A percentile compares a stretch with the other conserved stretches of the same genome.
These are phyloP conservation scores for Podospora comata DNA, from an alignment of 495 filamentous ascomycete species.

Conservation along the genomic window DNA sequence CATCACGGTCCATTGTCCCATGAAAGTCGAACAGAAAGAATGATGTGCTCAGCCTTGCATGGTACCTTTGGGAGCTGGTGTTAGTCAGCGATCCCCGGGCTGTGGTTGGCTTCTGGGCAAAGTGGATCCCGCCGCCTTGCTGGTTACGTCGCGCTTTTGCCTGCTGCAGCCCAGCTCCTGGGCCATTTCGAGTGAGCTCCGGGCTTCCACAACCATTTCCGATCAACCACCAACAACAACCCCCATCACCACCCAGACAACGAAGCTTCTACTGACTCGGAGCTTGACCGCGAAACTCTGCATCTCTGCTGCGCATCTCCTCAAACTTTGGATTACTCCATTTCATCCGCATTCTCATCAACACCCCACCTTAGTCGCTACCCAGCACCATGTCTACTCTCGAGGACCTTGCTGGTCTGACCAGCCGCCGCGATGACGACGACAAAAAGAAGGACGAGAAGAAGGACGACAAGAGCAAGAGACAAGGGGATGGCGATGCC, in stretches of 20 bases:
- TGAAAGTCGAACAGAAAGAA: not conserved
- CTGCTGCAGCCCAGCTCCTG: slow-evolving; percentile 30
- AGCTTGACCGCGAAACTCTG: not conserved
- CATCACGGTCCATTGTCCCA: not conserved
- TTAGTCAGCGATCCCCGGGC: slow-evolving; percentile 17
- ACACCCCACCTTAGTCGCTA: slow-evolving; percentile 8
- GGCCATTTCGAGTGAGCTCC: slow-evolving; percentile 30
- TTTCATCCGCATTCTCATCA: not conserved
- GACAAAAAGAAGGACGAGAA: slow-evolving; percentile 69
- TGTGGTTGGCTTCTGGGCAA: not conserved
- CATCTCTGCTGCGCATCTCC: not conserved
- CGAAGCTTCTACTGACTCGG: not conserved
- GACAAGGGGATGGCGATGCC: slow-evolving; percentile 68
- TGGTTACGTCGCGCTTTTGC: slow-evolving; percentile 43
- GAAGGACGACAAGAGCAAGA: slow-evolving; percentile 65
- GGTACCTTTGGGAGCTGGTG: not conserved
- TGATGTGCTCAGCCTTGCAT: not conserved
- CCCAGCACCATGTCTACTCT: slow-evolving; percentile 37
- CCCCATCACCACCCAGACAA: slow-evolving; percentile 15
- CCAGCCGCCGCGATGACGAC: slow-evolving; percentile 69
- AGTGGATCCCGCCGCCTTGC: slow-evolving; percentile 19
- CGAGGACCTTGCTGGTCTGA: slow-evolving; percentile 45
- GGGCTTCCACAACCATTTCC: slow-evolving; percentile 20
- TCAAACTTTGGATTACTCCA: not conserved
- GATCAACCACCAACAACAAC: slow-evolving; percentile 21